phyloP scores from a whole-genome alignment of 202 grass and related monocot genomes.

The Zizania palustris region DNA sequence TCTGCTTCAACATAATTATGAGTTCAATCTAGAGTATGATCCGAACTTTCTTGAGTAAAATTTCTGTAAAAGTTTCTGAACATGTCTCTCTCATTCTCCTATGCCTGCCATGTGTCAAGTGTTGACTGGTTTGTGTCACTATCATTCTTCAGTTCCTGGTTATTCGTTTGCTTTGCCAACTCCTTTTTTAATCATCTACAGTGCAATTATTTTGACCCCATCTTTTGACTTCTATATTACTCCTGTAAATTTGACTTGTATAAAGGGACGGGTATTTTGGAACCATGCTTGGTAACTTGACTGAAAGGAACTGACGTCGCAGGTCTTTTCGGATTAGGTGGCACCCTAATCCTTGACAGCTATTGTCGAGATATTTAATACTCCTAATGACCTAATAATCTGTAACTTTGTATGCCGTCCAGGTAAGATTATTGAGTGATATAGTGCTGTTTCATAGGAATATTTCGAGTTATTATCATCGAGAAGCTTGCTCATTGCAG shows the following conservation, averaged over 20 bases:
- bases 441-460: neutral
- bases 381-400: too few relatives aligned
- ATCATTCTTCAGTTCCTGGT: constrained; percentile 7
- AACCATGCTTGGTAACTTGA: constrained; percentile 16
- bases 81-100: neutral
- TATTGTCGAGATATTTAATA: constrained; percentile 18
- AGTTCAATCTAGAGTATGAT: neutral
- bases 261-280: constrained; percentile 9
- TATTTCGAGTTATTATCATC: neutral
- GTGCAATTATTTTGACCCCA: constrained; percentile 21
- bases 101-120: neutral
- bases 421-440: constrained; percentile 24
- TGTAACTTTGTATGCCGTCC: constrained; percentile 21
- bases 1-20: neutral
- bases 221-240: neutral
- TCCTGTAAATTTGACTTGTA: constrained; percentile 2
- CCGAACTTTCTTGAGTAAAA: neutral
- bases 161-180: constrained; percentile 17
- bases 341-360: constrained; percentile 26
- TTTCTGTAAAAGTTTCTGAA: constrained; percentile 27
- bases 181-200: constrained; percentile 21
- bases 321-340: constrained; percentile 25
- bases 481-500: neutral
- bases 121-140: constrained; percentile 2
- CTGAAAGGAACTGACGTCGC: constrained; percentile 26